Conservation (phyloP, 495 filamentous ascomycete species). For the Saxophila tyrrhenica region DNA sequence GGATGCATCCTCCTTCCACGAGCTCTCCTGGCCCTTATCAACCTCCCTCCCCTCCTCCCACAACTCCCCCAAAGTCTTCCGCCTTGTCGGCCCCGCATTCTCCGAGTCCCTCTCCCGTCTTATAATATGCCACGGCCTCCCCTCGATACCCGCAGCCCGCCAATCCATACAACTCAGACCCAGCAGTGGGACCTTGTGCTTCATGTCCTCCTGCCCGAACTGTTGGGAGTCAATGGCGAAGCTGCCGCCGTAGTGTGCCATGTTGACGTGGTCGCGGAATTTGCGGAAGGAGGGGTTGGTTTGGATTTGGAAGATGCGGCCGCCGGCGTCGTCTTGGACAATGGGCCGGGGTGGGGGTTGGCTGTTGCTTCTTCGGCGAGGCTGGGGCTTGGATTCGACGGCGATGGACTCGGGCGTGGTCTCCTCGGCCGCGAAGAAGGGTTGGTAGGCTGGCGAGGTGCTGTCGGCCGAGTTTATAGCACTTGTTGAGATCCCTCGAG, state of each 20-base stretch:
- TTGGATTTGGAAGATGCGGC: slow-evolving; percentile 24
- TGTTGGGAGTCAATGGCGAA: slow-evolving; percentile 22
- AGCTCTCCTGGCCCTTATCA: not conserved
- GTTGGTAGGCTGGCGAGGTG: no score
- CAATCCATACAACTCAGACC: slow-evolving; percentile 28
- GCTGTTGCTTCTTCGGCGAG: not conserved
- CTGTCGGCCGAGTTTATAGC: not conserved
- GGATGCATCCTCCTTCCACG: not conserved
- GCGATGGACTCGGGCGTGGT: not conserved
- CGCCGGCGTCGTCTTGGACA: not conserved
- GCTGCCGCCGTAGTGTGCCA: slow-evolving; percentile 28
- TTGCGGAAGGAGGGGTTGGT: slow-evolving; percentile 25
- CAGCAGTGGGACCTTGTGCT: slow-evolving; percentile 20
- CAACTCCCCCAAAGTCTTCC: slow-evolving; percentile 22
- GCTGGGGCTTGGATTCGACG: not conserved
- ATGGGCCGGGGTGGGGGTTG: not conserved
- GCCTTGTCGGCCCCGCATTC: slow-evolving; percentile 4
- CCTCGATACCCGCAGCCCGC: slow-evolving; percentile 3
- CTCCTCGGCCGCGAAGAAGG: not conserved
- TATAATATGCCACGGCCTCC: slow-evolving; percentile 19
- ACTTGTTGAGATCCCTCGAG: not conserved
- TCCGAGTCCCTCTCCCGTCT: slow-evolving; percentile 17
- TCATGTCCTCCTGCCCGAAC: slow-evolving; percentile 25
- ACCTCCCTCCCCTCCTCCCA: slow-evolving; percentile 14
- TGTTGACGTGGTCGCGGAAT: slow-evolving; percentile 29